Evolutionary conservation across 352 stramenopile species (phyloP).

Genomic region (Globisporangium carolinianum): DNA sequence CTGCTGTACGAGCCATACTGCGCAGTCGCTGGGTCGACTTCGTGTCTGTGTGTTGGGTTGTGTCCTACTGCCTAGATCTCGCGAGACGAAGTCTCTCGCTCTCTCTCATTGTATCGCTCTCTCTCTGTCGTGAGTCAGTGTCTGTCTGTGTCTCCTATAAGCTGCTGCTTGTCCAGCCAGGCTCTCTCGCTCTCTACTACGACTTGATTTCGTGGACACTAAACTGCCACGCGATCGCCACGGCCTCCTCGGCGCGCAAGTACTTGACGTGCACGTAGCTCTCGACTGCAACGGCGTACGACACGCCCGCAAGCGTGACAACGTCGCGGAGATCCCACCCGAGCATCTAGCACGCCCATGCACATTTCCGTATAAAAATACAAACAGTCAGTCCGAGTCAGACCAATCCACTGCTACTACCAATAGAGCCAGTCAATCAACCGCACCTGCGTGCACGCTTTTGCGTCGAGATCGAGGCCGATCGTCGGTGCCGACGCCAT

Average conservation of each 20-base stretch:
- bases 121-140: not conserved
- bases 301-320: constrained; percentile 34
- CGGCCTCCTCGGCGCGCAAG: constrained; percentile 33
- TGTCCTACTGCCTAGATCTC: too few relatives aligned
- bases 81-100: too few relatives aligned
- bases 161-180: not conserved
- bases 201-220: constrained; percentile 25
- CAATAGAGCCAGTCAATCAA: not conserved
- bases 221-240: constrained; percentile 46
- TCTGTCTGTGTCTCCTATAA: not conserved
- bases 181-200: constrained; percentile 1
- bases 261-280: constrained; percentile 40
- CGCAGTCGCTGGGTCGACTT: too few relatives aligned
- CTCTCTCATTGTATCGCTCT: too few relatives aligned
- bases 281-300: constrained; percentile 39
- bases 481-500: constrained; percentile 19
- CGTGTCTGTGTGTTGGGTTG: too few relatives aligned
- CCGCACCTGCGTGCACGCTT: constrained; percentile 42
- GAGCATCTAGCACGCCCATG: constrained; percentile 24
- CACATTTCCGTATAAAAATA: too few relatives aligned
- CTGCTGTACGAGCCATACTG: too few relatives aligned
- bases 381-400: not conserved
- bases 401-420: constrained; percentile 3
- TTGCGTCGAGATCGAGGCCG: constrained; percentile 37
- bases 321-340: constrained; percentile 53